Base-by-base conservation (phyloP, 1,139 yeast genomes). In the Sugiyamaella grinbergsii region DNA sequence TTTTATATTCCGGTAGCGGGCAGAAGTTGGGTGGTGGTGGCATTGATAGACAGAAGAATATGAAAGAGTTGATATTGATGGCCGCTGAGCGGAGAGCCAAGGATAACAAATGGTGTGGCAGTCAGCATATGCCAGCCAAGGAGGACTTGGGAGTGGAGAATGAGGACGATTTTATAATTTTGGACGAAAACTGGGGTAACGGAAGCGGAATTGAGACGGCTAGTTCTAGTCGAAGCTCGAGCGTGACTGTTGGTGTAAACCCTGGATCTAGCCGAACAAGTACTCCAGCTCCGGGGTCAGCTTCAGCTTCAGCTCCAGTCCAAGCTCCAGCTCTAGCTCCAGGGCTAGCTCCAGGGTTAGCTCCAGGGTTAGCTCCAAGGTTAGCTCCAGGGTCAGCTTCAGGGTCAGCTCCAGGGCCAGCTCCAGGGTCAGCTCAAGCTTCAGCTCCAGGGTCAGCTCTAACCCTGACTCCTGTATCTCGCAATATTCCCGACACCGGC, bases 21-120 rank as follows among this genome's bases (percentile, higher is more conserved):
- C 63, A 54, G 58, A 57, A 55, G 47, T 58, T 58, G 22, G 69
- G 67, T 7, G 52, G 54, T 1, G 42, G 36, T 4, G 41, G 24
- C 5, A 15, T 11, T 2, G 18, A n/a, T 28, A 16, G 47, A 13
- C 45, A 44, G n/a, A 47, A 39, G 31, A 67, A 74, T 4, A 55
- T 77, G 44, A 69, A 80, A 45, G 79, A 75, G 33, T 69, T 82
- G 58, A 80, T 83, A 42, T 71, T 82, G 4, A 75, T 74, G 51
- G 95, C 96, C 1, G 87, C 94, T 0, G 82, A 83, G 54, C 68
- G 85, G 55, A 70, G 96, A 50, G 64, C 74, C 6, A 63, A 68
- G 16, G 93, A 85, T 62, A 69, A 77, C 4, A 78, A 78, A 56
- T 77, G 82, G 78, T 85, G 93, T 58, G 71, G 51, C 58, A 26